Conservation (phyloP, 305 asterid genomes). For the Fraxinus latifolia region DNA sequence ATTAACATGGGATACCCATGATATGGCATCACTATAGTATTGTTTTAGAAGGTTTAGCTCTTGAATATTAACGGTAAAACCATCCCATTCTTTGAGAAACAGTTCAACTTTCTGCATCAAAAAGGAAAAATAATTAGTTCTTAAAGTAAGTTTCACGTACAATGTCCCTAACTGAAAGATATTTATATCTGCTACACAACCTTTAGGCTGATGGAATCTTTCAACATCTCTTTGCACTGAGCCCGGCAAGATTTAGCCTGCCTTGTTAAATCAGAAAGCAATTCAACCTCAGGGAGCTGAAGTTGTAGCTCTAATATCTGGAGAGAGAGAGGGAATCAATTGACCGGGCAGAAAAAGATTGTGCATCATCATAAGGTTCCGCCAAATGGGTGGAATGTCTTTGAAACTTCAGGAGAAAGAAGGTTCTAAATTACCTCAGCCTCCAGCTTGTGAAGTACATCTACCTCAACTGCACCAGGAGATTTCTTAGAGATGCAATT, state of each 20-base stretch:
- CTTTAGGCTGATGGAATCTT: slow-evolving; percentile 51
- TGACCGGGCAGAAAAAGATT: neutral
- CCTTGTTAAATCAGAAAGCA: slow-evolving; percentile 49
- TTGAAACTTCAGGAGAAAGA: neutral
- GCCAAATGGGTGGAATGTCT: neutral
- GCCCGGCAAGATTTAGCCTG: slow-evolving; percentile 65
- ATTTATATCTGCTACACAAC: slow-evolving; percentile 39
- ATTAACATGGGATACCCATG: slow-evolving; percentile 74
- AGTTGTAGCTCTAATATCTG: slow-evolving; percentile 61
- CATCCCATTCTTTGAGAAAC: slow-evolving; percentile 60
- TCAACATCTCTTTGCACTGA: slow-evolving; percentile 65
- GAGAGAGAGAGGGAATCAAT: neutral
- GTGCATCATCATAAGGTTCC: neutral
- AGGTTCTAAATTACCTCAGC: slow-evolving; percentile 52
- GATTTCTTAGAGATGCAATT: slow-evolving; percentile 56
- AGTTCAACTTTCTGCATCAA: slow-evolving; percentile 59
- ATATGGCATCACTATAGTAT: slow-evolving; percentile 55
- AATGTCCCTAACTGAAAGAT: slow-evolving; percentile 17
- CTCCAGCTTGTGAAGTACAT: slow-evolving; percentile 66
- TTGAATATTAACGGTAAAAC: slow-evolving; percentile 61
- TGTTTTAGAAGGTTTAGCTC: slow-evolving; percentile 73
- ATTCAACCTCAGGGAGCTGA: slow-evolving; percentile 69
- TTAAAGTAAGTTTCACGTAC: slow-evolving; percentile 24
- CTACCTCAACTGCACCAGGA: slow-evolving; percentile 57
- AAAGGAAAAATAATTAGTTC: slow-evolving; percentile 10